Conservation (phyloP, 169 alveolate species). For the Eimeria tenella region DNA sequence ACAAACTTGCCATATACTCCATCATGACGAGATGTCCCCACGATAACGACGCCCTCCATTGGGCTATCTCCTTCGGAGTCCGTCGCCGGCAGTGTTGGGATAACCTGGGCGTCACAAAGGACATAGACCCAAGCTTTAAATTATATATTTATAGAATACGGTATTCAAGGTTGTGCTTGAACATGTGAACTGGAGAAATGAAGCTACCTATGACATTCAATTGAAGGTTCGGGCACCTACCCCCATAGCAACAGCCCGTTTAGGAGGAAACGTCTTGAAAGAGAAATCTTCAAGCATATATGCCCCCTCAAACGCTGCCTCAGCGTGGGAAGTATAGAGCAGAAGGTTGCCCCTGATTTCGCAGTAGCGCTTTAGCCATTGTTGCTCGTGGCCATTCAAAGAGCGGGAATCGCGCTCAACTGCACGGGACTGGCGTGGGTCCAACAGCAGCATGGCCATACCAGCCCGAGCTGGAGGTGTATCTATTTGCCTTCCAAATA, state of each 20-base stretch:
- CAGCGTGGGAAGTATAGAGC: conserved; percentile 64
- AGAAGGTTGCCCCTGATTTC: conserved; percentile 61
- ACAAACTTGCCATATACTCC: conserved; percentile 48
- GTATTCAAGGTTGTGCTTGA: too few relatives aligned
- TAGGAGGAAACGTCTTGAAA: conserved; percentile 11
- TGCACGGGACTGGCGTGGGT: conserved; percentile 64
- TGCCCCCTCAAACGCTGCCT: conserved; percentile 77
- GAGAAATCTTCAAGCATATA: conserved; percentile 68
- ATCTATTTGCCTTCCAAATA: conserved; percentile 58
- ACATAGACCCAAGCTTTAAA: neutral
- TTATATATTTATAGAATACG: too few relatives aligned
- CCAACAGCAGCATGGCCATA: conserved; percentile 44
- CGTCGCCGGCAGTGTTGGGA: conserved; percentile 1
- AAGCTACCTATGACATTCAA: neutral
- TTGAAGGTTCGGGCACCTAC: neutral
- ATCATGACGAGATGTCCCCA: conserved; percentile 49
- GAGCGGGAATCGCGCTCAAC: conserved; percentile 39
- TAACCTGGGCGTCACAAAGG: neutral
- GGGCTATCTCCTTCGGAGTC: conserved; percentile 9
- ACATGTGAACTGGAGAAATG: too few relatives aligned
- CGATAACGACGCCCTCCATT: conserved; percentile 18
- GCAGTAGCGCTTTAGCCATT: conserved; percentile 76
- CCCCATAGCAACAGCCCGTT: conserved; percentile 56
- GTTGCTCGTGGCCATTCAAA: neutral
- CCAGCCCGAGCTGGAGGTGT: conserved; percentile 34